Evolutionary conservation across 768 basidiomycete genomes (phyloP).

Genomic region (Suillus subalutaceus): DNA sequence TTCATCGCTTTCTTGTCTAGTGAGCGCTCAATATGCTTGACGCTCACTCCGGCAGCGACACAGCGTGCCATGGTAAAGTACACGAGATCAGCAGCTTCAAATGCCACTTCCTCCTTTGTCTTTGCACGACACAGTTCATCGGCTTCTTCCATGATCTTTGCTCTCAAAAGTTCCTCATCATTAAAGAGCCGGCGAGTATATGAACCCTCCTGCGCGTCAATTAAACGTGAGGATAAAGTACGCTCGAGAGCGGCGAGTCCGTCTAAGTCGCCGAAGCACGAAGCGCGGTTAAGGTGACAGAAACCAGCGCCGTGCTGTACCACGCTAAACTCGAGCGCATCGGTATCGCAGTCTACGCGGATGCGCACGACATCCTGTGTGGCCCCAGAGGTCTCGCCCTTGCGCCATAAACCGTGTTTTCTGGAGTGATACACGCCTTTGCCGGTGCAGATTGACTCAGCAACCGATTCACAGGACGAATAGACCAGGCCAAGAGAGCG

Average conservation of each 20-base stretch:
- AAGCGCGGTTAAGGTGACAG: slow-evolving; percentile 85
- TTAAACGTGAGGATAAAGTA: slow-evolving; percentile 72
- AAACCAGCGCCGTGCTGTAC: slow-evolving; percentile 90
- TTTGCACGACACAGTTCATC: slow-evolving; percentile 91
- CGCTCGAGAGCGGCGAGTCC: slow-evolving; percentile 83
- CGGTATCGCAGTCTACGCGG: slow-evolving; percentile 88
- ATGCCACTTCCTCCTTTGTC: slow-evolving; percentile 81
- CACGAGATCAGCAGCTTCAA: slow-evolving; percentile 93
- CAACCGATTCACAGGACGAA: slow-evolving; percentile 85
- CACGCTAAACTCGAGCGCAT: slow-evolving; percentile 90
- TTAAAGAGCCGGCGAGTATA: slow-evolving; percentile 89
- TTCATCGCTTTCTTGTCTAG: slow-evolving; percentile 86
- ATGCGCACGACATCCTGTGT: slow-evolving; percentile 87
- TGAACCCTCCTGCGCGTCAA: slow-evolving; percentile 83
- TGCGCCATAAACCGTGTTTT: slow-evolving; percentile 94
- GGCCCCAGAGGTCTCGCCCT: slow-evolving; percentile 95
- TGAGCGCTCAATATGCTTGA: slow-evolving; percentile 82
- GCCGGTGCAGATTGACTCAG: slow-evolving; percentile 84
- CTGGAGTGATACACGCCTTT: slow-evolving; percentile 96
- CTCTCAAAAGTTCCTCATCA: slow-evolving; percentile 77
- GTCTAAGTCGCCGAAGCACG: slow-evolving; percentile 85
- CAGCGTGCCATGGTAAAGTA: slow-evolving; percentile 93
- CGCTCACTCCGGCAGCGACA: slow-evolving; percentile 75
- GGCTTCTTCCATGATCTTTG: slow-evolving; percentile 98
- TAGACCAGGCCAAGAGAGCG: slow-evolving; percentile 92